Conservation (phyloP, 2,329 filamentous ascomycete genomes). For the Colletotrichum melonis region DNA sequence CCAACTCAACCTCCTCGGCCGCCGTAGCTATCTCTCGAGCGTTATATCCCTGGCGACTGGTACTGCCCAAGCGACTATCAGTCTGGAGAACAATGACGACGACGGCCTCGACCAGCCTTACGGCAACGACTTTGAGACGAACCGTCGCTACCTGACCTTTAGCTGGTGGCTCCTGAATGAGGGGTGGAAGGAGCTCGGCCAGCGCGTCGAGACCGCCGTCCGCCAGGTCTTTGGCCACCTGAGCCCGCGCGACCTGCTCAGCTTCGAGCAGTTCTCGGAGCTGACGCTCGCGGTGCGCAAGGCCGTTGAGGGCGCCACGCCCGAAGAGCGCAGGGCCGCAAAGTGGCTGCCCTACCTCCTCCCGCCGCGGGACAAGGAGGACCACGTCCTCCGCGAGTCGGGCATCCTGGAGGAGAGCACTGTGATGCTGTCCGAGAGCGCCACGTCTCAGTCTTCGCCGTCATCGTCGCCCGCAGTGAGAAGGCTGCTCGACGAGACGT, state of each 20-base stretch:
- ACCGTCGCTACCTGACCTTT: conserved; percentile 93
- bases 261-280: conserved; percentile 81
- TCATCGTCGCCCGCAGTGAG: conserved; percentile 73
- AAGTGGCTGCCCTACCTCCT: conserved; percentile 89
- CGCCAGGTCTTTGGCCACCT: conserved; percentile 89
- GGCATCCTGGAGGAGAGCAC: conserved; percentile 74
- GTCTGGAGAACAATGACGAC: conserved; percentile 92
- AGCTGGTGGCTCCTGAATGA: conserved; percentile 98
- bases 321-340: conserved; percentile 53
- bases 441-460: conserved; percentile 48
- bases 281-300: conserved; percentile 86
- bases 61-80: conserved; percentile 80
- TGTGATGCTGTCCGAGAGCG: conserved; percentile 45
- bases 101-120: conserved; percentile 84
- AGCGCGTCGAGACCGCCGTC: conserved; percentile 86
- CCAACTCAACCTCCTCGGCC: conserved; percentile 95
- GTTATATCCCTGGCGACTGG: conserved; percentile 91
- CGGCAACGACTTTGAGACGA: conserved; percentile 95
- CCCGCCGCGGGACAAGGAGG: conserved; percentile 82
- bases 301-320: conserved; percentile 77
- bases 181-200: conserved; percentile 86
- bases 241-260: conserved; percentile 89
- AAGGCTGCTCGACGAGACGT: conserved; percentile 92
- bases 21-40: conserved; percentile 94
- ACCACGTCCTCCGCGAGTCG: conserved; percentile 85